phyloP scores from a whole-genome alignment of 2,329 filamentous ascomycete species.

The Fusarium nanum region DNA sequence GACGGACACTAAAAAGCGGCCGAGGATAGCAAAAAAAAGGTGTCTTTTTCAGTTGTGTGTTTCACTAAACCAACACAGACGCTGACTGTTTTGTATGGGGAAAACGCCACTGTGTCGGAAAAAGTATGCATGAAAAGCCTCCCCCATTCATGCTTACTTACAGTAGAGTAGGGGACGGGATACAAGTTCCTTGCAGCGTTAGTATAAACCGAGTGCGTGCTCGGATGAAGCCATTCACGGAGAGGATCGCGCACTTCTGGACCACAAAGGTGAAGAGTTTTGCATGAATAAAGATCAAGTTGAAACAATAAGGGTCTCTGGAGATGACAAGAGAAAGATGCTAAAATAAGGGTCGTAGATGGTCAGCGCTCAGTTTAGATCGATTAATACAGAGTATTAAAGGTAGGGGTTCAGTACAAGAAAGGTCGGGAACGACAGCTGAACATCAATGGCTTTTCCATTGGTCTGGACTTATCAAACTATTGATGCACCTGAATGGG shows the following conservation, averaged over 20 bases:
- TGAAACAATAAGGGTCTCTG: slow-evolving; percentile 1
- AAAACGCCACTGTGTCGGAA: slow-evolving; percentile 27
- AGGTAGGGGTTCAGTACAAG: neutral
- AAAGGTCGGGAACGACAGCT: neutral
- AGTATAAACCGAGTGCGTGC: neutral
- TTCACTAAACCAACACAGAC: slow-evolving; percentile 28
- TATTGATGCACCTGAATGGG: neutral
- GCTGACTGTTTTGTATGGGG: neutral
- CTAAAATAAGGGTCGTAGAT: neutral
- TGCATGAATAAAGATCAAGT: neutral
- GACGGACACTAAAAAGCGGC: slow-evolving; percentile 10
- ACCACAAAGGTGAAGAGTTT: neutral
- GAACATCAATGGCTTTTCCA: neutral
- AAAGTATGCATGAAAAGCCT: neutral
- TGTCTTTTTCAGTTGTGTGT: slow-evolving; percentile 31
- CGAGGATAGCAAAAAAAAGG: neutral
- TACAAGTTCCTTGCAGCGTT: neutral
- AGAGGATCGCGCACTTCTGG: neutral
- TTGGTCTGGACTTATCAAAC: neutral
- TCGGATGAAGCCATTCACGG: neutral
- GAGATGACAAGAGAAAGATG: neutral
- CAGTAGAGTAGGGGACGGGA: neutral
- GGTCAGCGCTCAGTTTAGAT: slow-evolving; percentile 3
- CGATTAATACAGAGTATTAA: neutral
- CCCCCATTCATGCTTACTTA: neutral